Base-by-base conservation (phyloP, 2,329 filamentous ascomycete species). In the Pseudogymnoascus sp. region DNA sequence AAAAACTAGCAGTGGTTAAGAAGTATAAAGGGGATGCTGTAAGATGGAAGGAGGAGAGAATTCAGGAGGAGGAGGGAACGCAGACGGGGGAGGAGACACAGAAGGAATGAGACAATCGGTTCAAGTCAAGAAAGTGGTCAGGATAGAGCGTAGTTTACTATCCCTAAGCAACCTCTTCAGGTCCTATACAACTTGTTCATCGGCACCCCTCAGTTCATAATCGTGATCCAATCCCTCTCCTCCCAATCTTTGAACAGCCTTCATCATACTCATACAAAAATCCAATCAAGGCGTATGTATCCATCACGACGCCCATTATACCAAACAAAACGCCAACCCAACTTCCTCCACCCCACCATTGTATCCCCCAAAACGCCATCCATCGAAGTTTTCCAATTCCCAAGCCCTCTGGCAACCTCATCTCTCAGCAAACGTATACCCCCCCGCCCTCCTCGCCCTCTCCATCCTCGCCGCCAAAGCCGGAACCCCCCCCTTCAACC, bases 401-500 rank as follows among this genome's bases (percentile, higher is more conserved):
- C 14, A 14, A 4, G 23, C 23, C 23, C 23, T 25, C 23, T 25
- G 23, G 23, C 23, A 25, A 6, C 4, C n/a, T 37, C n/a, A 25
- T 51, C 43, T 48, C 61, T 60, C 64, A 11, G 57, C 54, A 31
- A 65, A 34, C n/a, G 74, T 68, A 70, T 74, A 74, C n/a, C 65
- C 68, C 63, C 71, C 73, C 13, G 84, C 85, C 14, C 82, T 79
- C 66, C 82, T 78, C 64, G 86, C 85, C 73, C 85, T 79, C 77
- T 88, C 85, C 82, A 87, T 87, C 73, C 80, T 83, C 63, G 85
- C 86, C 70, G 86, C 83, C 3, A 83, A 81, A 19, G 83, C 79
- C 14, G 85, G 84, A 81, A 88, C 83, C 37, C 83, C 81, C 69
- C 79, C 79, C 77, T 85, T 85, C 64, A 88, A 68, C 67, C 79